Base-by-base conservation (phyloP, 352 stramenopile genomes). In the Globisporangium radiosum region DNA sequence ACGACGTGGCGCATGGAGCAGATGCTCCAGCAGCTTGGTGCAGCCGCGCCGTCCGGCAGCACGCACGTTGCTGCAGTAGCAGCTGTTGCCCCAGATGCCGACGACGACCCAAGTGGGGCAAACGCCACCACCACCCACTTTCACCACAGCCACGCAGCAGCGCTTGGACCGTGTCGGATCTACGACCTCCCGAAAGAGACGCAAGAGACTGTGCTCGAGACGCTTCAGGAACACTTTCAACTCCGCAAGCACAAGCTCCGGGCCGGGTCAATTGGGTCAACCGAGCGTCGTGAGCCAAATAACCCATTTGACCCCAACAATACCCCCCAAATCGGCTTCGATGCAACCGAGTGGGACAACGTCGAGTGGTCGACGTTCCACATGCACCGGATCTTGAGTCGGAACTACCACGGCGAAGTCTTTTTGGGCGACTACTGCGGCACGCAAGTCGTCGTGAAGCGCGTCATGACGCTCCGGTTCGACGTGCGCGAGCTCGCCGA, bases 1-100 rank as follows among this genome's bases (percentile, higher is more conserved):
- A 83, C 81, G 19, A 75, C 80, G 52, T 89, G 79, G 79, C 67
- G 79, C 11, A 80, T 89, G 66, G 79, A 73, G 10, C 64, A 85
- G 17, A 76, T 89, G 65, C 76, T 85, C 64, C 74, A 76, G 8
- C 75, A 87, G 37, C 50, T 88, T n/a, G 68, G 63, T 11, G 60
- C 68, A 0, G 68, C 59, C 7, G 50, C 48, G 39, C 56, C 48
- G 4, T 37, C 42, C 4, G 42, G 10, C 10, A 19, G 11, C 11
- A 17, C 45, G 45, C 13, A 33, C 40, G 1, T 13, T 14, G 7
- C 45, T n/a, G 5, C 44, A 17, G 15, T 13, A 15, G 45, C 45
- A 33, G 11, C 14, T 4, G 45, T 11, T 15, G 44, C 8, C 44
- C 10, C 5, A 14, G 45, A 49, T 15, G 14, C 68, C 33, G 66